These are phyloP conservation scores for Austroboletus rostrupii DNA, from an alignment of 1,284 basidiomycete genomes.

Conservation along the genomic window DNA sequence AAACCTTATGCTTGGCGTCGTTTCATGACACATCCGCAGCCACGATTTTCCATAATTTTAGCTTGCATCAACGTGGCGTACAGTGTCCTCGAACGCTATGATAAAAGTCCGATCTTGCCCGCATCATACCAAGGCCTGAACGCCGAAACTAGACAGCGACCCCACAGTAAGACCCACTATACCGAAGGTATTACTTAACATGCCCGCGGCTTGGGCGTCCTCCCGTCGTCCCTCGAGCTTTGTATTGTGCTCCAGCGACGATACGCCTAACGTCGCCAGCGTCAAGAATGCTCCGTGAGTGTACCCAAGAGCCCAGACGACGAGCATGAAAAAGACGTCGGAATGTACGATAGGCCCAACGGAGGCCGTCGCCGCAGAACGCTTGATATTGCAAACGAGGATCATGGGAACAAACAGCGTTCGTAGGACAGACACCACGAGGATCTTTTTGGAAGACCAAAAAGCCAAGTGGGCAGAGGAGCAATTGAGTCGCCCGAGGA, in stretches of 20 bases:
- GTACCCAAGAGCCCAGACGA: slow-evolving; percentile 65
- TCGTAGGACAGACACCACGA: slow-evolving; percentile 61
- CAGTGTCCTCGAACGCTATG: too few relatives aligned
- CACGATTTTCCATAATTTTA: too few relatives aligned
- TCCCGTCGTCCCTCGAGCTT: not conserved
- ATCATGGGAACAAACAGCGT: slow-evolving; percentile 81
- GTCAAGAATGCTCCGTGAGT: slow-evolving; percentile 74
- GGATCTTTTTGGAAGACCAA: slow-evolving; percentile 61
- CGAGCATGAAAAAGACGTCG: slow-evolving; percentile 68
- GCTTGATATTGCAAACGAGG: slow-evolving; percentile 75
- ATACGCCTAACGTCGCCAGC: slow-evolving; percentile 38
- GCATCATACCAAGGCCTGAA: not conserved
- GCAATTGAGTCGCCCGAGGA: slow-evolving; percentile 70
- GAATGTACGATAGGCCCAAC: slow-evolving; percentile 58
- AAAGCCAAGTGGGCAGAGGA: slow-evolving; percentile 58
- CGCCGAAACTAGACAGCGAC: not conserved
- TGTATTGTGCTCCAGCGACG: not conserved
- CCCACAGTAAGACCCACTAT: not conserved
- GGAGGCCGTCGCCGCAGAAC: slow-evolving; percentile 26
- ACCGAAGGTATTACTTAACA: not conserved
- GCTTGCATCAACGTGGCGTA: too few relatives aligned
- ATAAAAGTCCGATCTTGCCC: too few relatives aligned
- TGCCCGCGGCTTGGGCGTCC: not conserved
- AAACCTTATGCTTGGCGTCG: too few relatives aligned
- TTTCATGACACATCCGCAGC: too few relatives aligned